Percentiles rank a stretch among this genome's conserved stretches.
Evolutionary conservation across 768 basidiomycete genomes (phyloP).

Genomic region (Tephrocybe sp.): DNA sequence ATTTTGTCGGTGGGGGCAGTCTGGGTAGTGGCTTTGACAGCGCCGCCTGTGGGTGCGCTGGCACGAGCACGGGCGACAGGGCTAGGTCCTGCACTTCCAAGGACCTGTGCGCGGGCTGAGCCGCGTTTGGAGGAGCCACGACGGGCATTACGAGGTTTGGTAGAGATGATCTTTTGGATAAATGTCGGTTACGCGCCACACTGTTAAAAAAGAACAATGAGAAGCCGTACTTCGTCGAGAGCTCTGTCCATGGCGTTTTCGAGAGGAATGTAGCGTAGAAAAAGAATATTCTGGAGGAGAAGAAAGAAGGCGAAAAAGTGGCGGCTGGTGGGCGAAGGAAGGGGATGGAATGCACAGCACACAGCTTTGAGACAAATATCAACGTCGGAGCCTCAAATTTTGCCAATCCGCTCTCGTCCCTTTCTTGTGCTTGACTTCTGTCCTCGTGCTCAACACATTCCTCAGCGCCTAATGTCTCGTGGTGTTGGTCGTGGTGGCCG

Average conservation of each 20-base stretch:
- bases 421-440: conserved; percentile 10
- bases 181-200: conserved; percentile 24
- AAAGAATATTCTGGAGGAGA: conserved; percentile 18
- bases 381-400: conserved; percentile 42
- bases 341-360: conserved; percentile 13
- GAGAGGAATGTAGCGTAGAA: conserved; percentile 13
- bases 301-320: conserved; percentile 32
- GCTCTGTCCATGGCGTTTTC: conserved; percentile 69
- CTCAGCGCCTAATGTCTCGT: conserved; percentile 34
- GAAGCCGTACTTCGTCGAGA: conserved; percentile 70
- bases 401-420: conserved; percentile 23
- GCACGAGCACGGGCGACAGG: conserved; percentile 55
- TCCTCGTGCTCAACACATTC: conserved; percentile 8
- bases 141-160: conserved; percentile 55
- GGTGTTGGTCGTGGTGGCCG: conserved; percentile 40
- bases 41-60: conserved; percentile 39
- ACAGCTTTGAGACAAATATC: conserved; percentile 21
- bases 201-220: conserved; percentile 13
- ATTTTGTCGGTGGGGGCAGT: conserved; percentile 77
- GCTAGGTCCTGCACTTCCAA: conserved; percentile 51
- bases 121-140: conserved; percentile 42
- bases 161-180: conserved; percentile 59
- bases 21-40: conserved; percentile 35
- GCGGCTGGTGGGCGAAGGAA: conserved; percentile 18
- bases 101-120: conserved; percentile 55